Evolutionary conservation across 2,329 filamentous ascomycete genomes (phyloP).

Genomic region (Lecanicillium sp.): DNA sequence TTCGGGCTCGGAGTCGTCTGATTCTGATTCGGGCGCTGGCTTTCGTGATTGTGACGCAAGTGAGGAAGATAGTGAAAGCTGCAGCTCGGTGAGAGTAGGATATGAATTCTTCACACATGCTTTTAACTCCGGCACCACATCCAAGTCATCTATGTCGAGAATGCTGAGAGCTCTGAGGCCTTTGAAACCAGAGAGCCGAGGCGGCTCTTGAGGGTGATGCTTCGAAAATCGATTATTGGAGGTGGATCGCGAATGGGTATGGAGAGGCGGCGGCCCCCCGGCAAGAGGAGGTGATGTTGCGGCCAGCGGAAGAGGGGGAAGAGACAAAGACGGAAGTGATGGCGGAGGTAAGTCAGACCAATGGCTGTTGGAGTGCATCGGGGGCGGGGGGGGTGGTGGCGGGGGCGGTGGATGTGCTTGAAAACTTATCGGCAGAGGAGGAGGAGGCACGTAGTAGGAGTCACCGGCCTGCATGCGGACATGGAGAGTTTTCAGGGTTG

Average conservation of each 20-base stretch:
- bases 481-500: constrained; percentile 43
- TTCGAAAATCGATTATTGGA: constrained; percentile 27
- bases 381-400: neutral
- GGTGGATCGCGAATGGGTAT: constrained; percentile 23
- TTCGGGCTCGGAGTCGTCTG: constrained; percentile 44
- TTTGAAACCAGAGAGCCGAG: constrained; percentile 49
- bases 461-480: constrained; percentile 50
- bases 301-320: constrained; percentile 2
- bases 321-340: constrained; percentile 14
- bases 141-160: constrained; percentile 52
- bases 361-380: constrained; percentile 11
- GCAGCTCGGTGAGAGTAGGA: constrained; percentile 43
- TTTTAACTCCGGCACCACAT: constrained; percentile 47
- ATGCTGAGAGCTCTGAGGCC: constrained; percentile 44
- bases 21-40: constrained; percentile 28
- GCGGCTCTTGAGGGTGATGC: constrained; percentile 31
- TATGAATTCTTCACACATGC: constrained; percentile 46
- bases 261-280: constrained; percentile 9
- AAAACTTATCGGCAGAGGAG: constrained; percentile 25
- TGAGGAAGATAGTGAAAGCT: constrained; percentile 48
- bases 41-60: constrained; percentile 35
- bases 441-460: constrained; percentile 44
- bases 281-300: constrained; percentile 4
- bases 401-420: constrained; percentile 4
- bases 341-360: constrained; percentile 16